Evolutionary conservation across 2,329 filamentous ascomycete species (phyloP), one percentile per base, ranked within the genome.

Genomic region (Microthyrium microscopicum): DNA sequence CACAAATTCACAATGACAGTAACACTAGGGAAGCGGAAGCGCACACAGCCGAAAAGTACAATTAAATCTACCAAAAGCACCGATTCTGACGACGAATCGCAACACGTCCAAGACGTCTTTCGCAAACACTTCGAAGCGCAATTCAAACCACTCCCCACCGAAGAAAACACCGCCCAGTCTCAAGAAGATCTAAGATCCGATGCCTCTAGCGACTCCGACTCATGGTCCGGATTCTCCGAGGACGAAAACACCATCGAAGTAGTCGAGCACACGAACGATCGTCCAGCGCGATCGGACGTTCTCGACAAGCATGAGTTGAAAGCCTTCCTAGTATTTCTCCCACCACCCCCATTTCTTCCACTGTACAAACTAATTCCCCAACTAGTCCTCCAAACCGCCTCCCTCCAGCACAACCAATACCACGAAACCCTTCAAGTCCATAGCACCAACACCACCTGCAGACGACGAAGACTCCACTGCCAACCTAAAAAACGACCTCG

Each of bases 91-190:
- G 46, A 44, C 6, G 51, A 50, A n/a, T 52, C 58, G 26, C 60
- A 69, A 41, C 66, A 74, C 38, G 65, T 78, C 9, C 73, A 81
- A 44, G 81, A 77, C 36, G 68, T 85, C 37, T 81, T 98, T 47
- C 73, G 75, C 37, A 72, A 71, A 44, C 78, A 87, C 50, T 95
- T 95, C 50, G 89, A 94, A 56, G 71, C 81, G 19, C 75, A 79
- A 49, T 95, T 94, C 59, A 70, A 73, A 50, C 83, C 87, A 6
- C 54, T 93, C 25, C 22, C 35, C 21, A 62, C 62, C 8, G 39
- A 44, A 3, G 47, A 54, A 35, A 50, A 40, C 39, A 45, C 29
- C 33, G 47, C 49, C 8, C 48, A 53, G 3, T 47, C 53, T 12
- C 38, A 45, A 9, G 39, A 45, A 4, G 44, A 45, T n/a, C n/a